Evolutionary conservation across 1,284 basidiomycete genomes (phyloP), one percentile per base, ranked within the genome.

Genomic region (Trametes versicolor): DNA sequence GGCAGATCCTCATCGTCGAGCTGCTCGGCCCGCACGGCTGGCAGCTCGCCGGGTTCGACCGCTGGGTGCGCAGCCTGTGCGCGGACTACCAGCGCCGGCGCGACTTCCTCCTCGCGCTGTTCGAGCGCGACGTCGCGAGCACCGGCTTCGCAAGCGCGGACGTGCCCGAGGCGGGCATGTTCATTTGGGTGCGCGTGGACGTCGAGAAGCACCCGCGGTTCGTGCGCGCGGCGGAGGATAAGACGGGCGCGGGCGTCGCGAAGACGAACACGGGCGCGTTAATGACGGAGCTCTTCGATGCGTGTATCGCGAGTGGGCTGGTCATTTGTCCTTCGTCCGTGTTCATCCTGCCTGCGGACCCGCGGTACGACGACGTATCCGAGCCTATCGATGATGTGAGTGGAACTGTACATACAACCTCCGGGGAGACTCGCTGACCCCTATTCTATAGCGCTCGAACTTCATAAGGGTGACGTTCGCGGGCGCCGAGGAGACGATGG

Each of bases 391-490:
- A 76, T 62, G 60, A 75, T 70, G 65, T 78, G 74, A 63, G 74
- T 73, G 15, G n/a, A n/a, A n/a, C 49, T 19, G 10, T 48, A 25
- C 37, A 7, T n/a, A 6, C 41, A 12, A n/a, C 8, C 39, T 48
- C 10, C 19, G 6, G 49, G 41, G 47, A 7, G 25, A 32, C 23
- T 52, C 41, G 8, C 29, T 25, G 12, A 8, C 23, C 2, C 32
- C 48, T 41, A 15, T 21, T n/a, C 43, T 45, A 23, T 59, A 80
- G 75, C 73, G 77, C 13, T 66, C 75, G 41, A 78, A 79, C 68
- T 80, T 74, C 70, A 72, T 83, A 63, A 77, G 82, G 8, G 75
- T 77, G 1, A 82, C 82, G 8, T 83, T 81, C 65, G 80, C 79
- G 4, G 81, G 82, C 5, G 75, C 78, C 12, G 77, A 79, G 50